phyloP scores from a whole-genome alignment of 495 filamentous ascomycete genomes.

The Penicillium cataractarum region DNA sequence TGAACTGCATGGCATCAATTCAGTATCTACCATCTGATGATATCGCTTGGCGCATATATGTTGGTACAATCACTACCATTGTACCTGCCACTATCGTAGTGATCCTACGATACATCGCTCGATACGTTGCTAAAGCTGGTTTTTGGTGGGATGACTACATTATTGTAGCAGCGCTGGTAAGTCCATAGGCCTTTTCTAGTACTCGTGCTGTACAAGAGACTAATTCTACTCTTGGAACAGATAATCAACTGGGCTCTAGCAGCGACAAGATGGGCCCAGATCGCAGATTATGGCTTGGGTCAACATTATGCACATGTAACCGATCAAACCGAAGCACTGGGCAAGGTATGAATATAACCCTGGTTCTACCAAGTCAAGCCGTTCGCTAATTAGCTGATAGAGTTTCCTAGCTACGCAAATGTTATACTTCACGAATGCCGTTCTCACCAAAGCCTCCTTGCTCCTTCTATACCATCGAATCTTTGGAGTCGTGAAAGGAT shows the following conservation, averaged over 20 bases:
- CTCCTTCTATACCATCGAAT: slow-evolving; percentile 48
- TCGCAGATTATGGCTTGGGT: slow-evolving; percentile 22
- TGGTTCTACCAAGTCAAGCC: neutral
- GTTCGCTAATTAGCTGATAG: slow-evolving; percentile 14
- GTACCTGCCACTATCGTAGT: slow-evolving; percentile 38
- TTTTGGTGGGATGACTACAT: slow-evolving; percentile 48
- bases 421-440: slow-evolving; percentile 31
- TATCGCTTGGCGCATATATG: slow-evolving; percentile 29
- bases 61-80: slow-evolving; percentile 35
- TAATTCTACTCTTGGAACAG: slow-evolving; percentile 6
- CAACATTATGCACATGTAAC: slow-evolving; percentile 17
- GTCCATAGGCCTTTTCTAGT: neutral
- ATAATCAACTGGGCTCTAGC: slow-evolving; percentile 31
- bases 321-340: slow-evolving; percentile 18
- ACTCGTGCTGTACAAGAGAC: neutral
- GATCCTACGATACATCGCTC: slow-evolving; percentile 30
- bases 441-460: slow-evolving; percentile 38
- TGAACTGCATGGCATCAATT: slow-evolving; percentile 19
- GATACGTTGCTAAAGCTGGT: slow-evolving; percentile 30
- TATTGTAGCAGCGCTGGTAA: slow-evolving; percentile 34
- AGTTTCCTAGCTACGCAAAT: slow-evolving; percentile 32
- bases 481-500: slow-evolving; percentile 39
- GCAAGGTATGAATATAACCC: slow-evolving; percentile 24
- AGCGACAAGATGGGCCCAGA: slow-evolving; percentile 26
- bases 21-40: slow-evolving; percentile 6